Conservation (phyloP, 108 stramenopile species). For the Skeletonema costatum region DNA sequence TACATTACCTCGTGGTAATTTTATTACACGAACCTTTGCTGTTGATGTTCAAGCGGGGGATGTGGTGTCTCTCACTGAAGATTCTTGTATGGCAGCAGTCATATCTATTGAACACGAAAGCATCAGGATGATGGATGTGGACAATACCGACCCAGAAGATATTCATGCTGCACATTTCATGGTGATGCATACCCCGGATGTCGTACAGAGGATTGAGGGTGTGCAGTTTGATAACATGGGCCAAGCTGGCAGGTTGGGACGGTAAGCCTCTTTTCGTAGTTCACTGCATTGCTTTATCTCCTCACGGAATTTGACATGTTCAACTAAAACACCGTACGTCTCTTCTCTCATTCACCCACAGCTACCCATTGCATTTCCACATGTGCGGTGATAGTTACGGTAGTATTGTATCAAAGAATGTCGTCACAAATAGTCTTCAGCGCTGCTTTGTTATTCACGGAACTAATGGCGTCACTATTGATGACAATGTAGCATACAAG, state of each 20-base stretch:
- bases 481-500: conserved; percentile 45
- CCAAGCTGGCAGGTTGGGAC: conserved; percentile 16
- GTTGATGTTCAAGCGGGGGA: conserved; percentile 1
- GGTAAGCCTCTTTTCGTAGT: conserved; percentile 6
- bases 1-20: background rate
- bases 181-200: conserved; percentile 29
- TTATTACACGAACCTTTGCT: background rate
- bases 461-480: conserved; percentile 27
- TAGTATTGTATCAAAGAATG: conserved; percentile 37
- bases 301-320: too few relatives aligned
- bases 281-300: too few relatives aligned
- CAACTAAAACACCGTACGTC: too few relatives aligned
- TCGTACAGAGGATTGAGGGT: conserved; percentile 33
- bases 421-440: conserved; percentile 37
- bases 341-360: too few relatives aligned
- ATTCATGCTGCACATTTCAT: conserved; percentile 28
- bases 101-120: background rate
- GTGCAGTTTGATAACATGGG: conserved; percentile 39
- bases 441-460: conserved; percentile 50
- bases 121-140: background rate
- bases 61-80: background rate
- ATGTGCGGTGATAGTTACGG: conserved; percentile 13
- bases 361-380: conserved; percentile 46
- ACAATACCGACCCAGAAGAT: background rate
- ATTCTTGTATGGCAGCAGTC: background rate